These are phyloP conservation scores for Trichoderma aggressivum DNA, from an alignment of 2,329 filamentous ascomycete genomes.

Conservation along the genomic window DNA sequence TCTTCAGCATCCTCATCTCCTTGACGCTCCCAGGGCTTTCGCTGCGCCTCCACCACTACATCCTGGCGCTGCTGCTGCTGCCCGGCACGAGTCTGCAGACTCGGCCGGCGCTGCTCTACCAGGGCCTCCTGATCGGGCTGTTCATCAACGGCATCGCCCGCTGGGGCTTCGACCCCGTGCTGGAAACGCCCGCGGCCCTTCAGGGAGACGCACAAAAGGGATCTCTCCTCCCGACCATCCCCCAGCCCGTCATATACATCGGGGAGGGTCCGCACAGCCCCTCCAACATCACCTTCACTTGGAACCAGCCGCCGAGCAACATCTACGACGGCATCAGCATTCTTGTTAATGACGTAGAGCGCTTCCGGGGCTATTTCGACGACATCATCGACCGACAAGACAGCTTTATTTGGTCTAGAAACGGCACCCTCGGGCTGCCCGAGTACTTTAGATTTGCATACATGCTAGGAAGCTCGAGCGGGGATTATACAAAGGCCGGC, in stretches of 20 bases:
- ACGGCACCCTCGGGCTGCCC: conserved; percentile 43
- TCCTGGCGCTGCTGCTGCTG: conserved; percentile 79
- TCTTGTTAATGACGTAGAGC: conserved; percentile 81
- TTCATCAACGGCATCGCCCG: conserved; percentile 92
- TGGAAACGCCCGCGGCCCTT: conserved; percentile 75
- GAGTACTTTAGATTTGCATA: conserved; percentile 79
- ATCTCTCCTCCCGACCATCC: conserved; percentile 56
- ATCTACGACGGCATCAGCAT: conserved; percentile 73
- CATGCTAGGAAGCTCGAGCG: conserved; percentile 60
- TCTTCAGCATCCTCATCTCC: conserved; percentile 63
- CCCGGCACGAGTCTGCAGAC: conserved; percentile 89
- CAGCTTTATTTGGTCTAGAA: conserved; percentile 59
- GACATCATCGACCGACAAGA: conserved; percentile 44
- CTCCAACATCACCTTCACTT: conserved; percentile 64
- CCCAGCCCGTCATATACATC: conserved; percentile 45
- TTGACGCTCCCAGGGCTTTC: conserved; percentile 72
- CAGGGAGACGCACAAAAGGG: conserved; percentile 64
- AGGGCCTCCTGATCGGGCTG: conserved; percentile 83
- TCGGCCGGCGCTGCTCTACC: conserved; percentile 77
- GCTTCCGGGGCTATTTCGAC: conserved; percentile 69
- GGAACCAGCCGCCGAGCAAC: conserved; percentile 43
- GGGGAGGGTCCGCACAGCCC: conserved; percentile 38
- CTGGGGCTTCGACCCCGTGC: conserved; percentile 87
- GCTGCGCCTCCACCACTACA: conserved; percentile 92
- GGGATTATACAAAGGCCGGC: conserved; percentile 74